Conservation (phyloP, 768 basidiomycete species). For the Russula sp. region DNA sequence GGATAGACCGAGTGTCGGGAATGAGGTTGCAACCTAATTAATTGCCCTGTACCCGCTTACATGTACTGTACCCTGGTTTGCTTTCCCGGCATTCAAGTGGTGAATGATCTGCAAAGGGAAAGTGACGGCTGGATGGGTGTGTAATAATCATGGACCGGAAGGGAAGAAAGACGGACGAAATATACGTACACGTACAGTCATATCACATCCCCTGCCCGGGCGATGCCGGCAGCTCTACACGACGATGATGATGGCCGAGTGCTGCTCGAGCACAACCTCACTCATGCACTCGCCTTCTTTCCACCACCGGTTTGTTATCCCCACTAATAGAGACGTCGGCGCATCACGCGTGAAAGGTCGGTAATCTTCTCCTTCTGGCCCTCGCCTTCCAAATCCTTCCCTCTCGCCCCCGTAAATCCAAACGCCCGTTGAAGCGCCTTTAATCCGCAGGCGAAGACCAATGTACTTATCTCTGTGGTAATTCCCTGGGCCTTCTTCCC, state of each 20-base stretch:
- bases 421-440: constrained; percentile 9
- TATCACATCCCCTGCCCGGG: neutral
- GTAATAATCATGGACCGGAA: too few relatives aligned
- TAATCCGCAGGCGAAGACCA: constrained; percentile 36
- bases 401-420: neutral
- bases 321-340: constrained; percentile 45
- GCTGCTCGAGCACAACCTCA: too few relatives aligned
- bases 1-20: too few relatives aligned
- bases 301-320: constrained; percentile 24
- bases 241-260: too few relatives aligned
- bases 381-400: constrained; percentile 7
- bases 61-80: too few relatives aligned
- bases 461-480: constrained; percentile 89
- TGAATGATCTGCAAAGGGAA: too few relatives aligned
- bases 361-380: neutral
- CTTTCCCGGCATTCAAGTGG: too few relatives aligned
- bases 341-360: constrained; percentile 28
- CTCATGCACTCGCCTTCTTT: constrained; percentile 7
- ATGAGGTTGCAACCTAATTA: too few relatives aligned
- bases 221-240: neutral
- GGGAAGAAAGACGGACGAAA: too few relatives aligned
- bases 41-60: too few relatives aligned
- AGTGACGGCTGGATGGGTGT: too few relatives aligned
- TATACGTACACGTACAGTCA: too few relatives aligned
- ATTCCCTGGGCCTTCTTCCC: constrained; percentile 82